Base-by-base conservation (phyloP, 495 filamentous ascomycete species). In the Penicillium tannophilum region DNA sequence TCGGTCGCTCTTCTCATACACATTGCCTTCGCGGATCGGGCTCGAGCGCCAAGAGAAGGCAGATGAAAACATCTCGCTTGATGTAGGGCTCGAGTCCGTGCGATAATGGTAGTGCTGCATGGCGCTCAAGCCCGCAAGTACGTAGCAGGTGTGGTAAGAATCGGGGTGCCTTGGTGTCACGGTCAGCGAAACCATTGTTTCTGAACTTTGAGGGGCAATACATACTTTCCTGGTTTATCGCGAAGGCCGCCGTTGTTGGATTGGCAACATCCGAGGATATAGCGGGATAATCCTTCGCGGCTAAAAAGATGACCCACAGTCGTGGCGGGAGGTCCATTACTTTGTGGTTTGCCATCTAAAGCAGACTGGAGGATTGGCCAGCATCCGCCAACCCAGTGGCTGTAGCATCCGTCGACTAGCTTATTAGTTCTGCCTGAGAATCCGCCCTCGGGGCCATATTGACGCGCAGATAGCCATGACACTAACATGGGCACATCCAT, bases 381-480 rank as follows among this genome's bases (percentile, higher is more conserved):
- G 72, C 93, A 97, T 30, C 88, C 90, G 6, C 95, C 94, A 10
- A 97, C 89, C 94, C 94, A 98, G 65, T 96, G 92, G 72, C 90
- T 93, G 74, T 98, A 98, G 71, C 94, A 98, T 49, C 93, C 94
- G 73, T 98, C 94, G 23, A 98, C 93, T 8, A 98, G 81, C 74
- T 98, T 98, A 75, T 98, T 97, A n/a, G 94, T 96, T 61, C 94
- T 85, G 57, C 94, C 94, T 16, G 90, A 84, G 64, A 93, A 89
- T 12, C 94, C 94, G 42, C 92, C 95, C 72, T 98, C 94, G 4
- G 94, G 95, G 9, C 84, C 86, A 75, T 93, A 90, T 69, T 98
- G 94, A 55, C 93, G 86, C 36, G 90, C 84, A 36, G 90, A 92
- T 20, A 98, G 82, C 92, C 94, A 98, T 44, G 87, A 85, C 20